Evolutionary conservation across 192 early-diverging fungal genomes (phyloP).

Genomic region (Podila minutissima): DNA sequence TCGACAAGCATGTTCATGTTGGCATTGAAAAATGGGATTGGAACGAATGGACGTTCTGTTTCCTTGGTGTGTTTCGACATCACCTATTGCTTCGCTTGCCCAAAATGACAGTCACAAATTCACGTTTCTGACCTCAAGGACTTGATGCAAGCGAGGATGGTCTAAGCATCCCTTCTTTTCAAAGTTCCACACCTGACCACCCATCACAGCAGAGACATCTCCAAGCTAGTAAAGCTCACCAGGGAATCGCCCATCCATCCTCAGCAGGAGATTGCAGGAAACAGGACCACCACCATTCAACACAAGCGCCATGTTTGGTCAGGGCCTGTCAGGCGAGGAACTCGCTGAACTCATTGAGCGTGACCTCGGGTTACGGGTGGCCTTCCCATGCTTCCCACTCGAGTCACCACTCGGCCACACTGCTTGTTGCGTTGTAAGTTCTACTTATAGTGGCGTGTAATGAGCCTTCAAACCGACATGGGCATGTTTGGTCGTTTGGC

Average conservation of each 20-base stretch:
- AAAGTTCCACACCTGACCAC: neutral
- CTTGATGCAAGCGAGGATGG: neutral
- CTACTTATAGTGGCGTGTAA: neutral
- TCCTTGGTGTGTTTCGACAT: neutral
- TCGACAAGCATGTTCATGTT: constrained; percentile 36
- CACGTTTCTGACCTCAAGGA: neutral
- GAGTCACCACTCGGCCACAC: constrained; percentile 55
- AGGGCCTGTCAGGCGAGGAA: constrained; percentile 36
- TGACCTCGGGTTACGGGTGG: constrained; percentile 63
- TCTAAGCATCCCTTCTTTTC: neutral
- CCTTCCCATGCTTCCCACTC: constrained; percentile 64
- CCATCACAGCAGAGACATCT: neutral
- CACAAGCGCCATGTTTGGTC: constrained; percentile 28
- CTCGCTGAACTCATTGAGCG: constrained; percentile 52
- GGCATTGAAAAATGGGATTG: neutral
- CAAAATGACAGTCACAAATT: neutral
- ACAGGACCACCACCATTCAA: too few species aligned
- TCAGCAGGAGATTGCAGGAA: neutral
- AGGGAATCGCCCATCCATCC: neutral
- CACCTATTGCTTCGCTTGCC: neutral
- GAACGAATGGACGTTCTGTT: neutral
- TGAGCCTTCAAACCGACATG: neutral
- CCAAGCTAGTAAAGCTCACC: too few species aligned
- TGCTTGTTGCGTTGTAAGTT: constrained; percentile 64
- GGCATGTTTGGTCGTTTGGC: neutral